Percentiles rank a stretch among this genome's conserved stretches.
phyloP scores from a whole-genome alignment of 2,329 filamentous ascomycete species.

The Diaporthe humulicola region DNA sequence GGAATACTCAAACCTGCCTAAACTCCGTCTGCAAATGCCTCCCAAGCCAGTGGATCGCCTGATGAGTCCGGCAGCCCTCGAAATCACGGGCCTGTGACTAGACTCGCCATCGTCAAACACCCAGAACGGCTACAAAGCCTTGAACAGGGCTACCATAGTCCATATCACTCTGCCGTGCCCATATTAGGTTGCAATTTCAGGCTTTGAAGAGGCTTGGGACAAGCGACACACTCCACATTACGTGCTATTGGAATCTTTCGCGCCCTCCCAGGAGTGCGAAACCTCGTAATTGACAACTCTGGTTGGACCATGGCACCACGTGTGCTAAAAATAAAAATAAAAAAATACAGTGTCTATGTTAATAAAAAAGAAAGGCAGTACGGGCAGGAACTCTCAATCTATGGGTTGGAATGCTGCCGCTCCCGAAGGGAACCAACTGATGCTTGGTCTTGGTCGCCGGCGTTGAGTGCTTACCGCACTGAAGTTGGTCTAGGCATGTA shows the following conservation, averaged over 20 bases:
- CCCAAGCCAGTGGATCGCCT: not conserved
- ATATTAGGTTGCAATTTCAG: fast-evolving
- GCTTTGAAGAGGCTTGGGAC: not conserved
- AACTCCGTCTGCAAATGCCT: not conserved
- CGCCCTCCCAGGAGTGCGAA: too few species aligned
- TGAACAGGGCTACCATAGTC: not conserved
- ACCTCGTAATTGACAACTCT: not conserved
- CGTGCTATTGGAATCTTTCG: not conserved
- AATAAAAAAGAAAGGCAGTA: too few species aligned
- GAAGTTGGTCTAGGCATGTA: not conserved
- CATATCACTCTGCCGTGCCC: not conserved
- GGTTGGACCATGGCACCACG: not conserved
- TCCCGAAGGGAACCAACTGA: not conserved
- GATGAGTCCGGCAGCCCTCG: not conserved
- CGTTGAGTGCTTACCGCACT: not conserved
- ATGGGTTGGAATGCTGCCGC: not conserved
- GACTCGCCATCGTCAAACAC: not conserved
- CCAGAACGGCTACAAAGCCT: not conserved
- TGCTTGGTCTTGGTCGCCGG: not conserved
- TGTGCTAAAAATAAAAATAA: not conserved
- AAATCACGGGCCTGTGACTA: not conserved
- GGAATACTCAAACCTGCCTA: not conserved
- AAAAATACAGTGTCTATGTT: too few species aligned
- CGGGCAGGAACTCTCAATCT: not conserved
- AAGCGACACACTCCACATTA: too few species aligned